Evolutionary conservation across 768 basidiomycete species (phyloP).

Genomic region (Kwoniella sp.): DNA sequence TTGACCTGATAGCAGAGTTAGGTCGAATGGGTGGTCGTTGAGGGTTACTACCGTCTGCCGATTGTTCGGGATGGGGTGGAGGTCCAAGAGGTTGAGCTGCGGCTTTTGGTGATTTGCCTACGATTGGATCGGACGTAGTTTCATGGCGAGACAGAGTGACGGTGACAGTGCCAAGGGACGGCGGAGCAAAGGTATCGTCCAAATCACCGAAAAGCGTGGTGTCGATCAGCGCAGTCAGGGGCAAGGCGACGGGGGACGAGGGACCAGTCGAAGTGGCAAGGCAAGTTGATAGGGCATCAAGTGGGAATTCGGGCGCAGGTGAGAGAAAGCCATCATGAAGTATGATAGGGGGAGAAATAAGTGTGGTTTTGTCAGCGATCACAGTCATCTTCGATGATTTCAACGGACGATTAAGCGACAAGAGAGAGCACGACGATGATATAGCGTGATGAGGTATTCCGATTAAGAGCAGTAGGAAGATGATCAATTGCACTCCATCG

Average conservation of each 20-base stretch:
- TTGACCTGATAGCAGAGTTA: conserved; percentile 39
- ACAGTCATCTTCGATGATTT: not conserved
- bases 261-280: conserved; percentile 5
- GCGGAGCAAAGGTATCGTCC: conserved; percentile 1
- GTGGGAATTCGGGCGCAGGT: conserved; percentile 22
- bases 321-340: conserved; percentile 19
- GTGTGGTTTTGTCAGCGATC: conserved; percentile 10
- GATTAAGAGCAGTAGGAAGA: not conserved
- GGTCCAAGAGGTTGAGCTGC: conserved; percentile 10
- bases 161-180: not conserved
- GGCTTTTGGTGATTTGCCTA: conserved; percentile 21
- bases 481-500: not conserved
- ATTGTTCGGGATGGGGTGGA: conserved; percentile 8
- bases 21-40: conserved; percentile 50
- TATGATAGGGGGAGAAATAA: conserved; percentile 12
- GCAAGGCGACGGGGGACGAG: conserved; percentile 13
- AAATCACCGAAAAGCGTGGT: conserved; percentile 4
- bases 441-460: not conserved
- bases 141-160: not conserved
- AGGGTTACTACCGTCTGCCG: conserved; percentile 16
- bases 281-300: conserved; percentile 18
- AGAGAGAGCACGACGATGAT: not conserved
- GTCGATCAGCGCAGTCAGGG: conserved; percentile 18
- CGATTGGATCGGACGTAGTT: not conserved
- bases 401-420: not conserved